A percentile compares a stretch with the other conserved stretches of the same genome.
phyloP scores from a whole-genome alignment of 208 protist species.

The Plasmodiophora brassicae region DNA sequence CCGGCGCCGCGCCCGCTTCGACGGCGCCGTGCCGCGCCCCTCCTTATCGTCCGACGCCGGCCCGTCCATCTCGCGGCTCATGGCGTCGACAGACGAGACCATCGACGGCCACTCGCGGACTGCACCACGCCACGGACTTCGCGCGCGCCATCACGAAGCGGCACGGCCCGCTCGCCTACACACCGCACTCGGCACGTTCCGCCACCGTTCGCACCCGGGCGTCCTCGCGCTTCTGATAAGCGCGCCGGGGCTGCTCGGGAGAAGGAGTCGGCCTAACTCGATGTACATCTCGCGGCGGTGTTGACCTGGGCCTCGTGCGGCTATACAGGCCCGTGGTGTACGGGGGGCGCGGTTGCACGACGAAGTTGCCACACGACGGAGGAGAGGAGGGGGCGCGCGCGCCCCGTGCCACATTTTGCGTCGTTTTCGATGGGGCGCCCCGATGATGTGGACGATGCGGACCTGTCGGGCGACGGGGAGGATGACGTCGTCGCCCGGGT shows the following conservation, averaged over 20 bases:
- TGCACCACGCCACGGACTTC: neutral
- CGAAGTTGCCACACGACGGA: no score
- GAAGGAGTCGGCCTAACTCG: no score
- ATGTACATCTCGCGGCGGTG: no score
- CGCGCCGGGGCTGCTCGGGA: no score
- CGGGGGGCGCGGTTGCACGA: no score
- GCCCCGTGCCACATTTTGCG: neutral
- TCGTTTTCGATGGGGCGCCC: neutral
- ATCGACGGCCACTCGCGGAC: neutral
- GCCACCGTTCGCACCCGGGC: neutral
- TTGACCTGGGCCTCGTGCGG: no score
- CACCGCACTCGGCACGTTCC: neutral
- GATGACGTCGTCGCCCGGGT: neutral
- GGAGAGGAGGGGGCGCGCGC: no score
- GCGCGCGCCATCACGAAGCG: neutral
- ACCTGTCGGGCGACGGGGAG: neutral
- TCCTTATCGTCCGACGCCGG: no score
- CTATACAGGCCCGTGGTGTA: no score
- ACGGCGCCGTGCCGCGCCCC: neutral
- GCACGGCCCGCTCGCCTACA: neutral
- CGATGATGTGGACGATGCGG: neutral
- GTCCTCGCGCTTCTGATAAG: no score
- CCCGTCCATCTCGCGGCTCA: no score
- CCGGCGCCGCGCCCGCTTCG: neutral
- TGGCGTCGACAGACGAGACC: neutral